Evolutionary conservation across 208 protist species (phyloP), one percentile per base, ranked within the genome.

Genomic region (Leishmania arabica): DNA sequence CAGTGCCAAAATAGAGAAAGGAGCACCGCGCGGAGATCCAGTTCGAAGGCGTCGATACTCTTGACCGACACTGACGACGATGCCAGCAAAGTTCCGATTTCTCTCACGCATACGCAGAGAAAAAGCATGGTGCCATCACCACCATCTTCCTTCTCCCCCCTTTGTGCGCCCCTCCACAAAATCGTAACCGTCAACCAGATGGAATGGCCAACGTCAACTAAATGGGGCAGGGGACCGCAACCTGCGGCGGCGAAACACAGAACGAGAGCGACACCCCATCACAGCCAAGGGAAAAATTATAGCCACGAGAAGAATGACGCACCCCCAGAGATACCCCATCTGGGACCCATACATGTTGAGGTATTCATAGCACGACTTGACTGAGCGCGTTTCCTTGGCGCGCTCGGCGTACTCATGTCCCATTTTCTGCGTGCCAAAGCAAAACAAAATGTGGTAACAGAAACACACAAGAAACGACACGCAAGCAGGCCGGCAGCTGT

Each of bases 221-320:
- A 79, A 79, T 19, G 76, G 76, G 5, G 76, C 40, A 4, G 79
- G 71, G 31, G 54, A 51, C 1, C 40, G 71, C 34, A 83, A 47
- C 8, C 37, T 70, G 3, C 37, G 49, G 45, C 83, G 83, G 17
- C 62, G 42, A 79, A 86, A 86, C 40, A 86, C 64, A 9, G 83
- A 81, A 8, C 78, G 69, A 24, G 83, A 86, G 42, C 83, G 77
- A 51, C 53, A 83, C 21, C 83, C 78, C 83, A 90, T 79, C 24
- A 60, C 66, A 65, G 58, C 37, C 31, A 80, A 60, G 51, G 85
- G 74, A 78, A 86, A 75, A 54, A 83, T 42, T 9, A 86, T 42
- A 37, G n/a, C 31, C 8, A 74, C 15, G 3, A 77, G 11, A 27
- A 82, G 40, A 53, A 78, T 37, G 13, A 86, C 31, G 24, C 34